A percentile compares a stretch with the other conserved stretches of the same genome.
phyloP scores from a whole-genome alignment of 345 rosid genomes.

The Syzygium jambos region DNA sequence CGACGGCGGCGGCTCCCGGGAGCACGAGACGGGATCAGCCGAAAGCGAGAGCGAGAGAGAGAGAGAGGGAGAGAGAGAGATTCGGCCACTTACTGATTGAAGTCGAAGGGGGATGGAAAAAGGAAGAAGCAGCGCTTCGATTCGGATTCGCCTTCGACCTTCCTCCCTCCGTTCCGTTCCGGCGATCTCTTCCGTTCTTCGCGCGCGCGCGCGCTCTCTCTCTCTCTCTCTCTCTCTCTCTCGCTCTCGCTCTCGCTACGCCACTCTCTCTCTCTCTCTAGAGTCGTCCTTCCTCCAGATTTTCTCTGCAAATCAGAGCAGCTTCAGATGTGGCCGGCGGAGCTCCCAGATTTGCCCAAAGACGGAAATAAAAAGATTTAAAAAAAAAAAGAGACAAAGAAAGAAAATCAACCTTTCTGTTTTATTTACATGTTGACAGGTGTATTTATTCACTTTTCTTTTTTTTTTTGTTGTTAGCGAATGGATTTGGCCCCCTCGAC shows the following conservation, averaged over 20 bases:
- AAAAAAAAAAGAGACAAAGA: neutral
- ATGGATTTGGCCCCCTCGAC: neutral
- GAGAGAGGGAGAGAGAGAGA: neutral
- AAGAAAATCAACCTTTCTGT: neutral
- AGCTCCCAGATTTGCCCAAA: neutral
- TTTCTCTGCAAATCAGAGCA: constrained; percentile 55
- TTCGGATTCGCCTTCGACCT: constrained; percentile 12
- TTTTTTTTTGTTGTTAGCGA: neutral
- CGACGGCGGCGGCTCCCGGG: neutral
- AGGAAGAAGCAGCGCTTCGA: neutral
- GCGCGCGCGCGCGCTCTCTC: neutral
- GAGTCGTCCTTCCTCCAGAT: constrained; percentile 49
- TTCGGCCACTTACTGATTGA: constrained; percentile 55
- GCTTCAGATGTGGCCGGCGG: neutral
- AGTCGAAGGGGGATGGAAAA: neutral
- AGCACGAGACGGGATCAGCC: neutral
- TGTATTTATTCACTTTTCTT: neutral
- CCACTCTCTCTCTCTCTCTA: constrained; percentile 7
- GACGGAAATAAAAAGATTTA: neutral
- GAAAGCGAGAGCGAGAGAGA: neutral
- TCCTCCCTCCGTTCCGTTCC: neutral
- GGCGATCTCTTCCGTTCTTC: constrained; percentile 1
- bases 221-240: constrained; percentile 14
- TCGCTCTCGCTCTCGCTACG: constrained; percentile 1
- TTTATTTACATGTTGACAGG: neutral